Evolutionary conservation across 148 eudicot genomes (phyloP).

Genomic region (Amaranthus cruentus): DNA sequence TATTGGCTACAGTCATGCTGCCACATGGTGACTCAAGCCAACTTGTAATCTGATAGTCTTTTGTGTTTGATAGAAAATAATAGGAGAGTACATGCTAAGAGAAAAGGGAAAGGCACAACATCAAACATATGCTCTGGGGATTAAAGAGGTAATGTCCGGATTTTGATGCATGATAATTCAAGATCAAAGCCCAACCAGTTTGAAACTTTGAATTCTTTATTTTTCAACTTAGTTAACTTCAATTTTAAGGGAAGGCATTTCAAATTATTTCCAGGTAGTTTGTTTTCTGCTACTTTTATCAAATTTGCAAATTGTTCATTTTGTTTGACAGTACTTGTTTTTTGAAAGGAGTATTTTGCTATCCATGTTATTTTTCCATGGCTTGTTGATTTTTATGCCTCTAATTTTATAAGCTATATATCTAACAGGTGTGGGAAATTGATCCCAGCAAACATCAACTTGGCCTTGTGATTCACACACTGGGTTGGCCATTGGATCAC

Average conservation of each 20-base stretch:
- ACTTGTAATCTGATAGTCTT: background rate
- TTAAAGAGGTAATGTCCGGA: conserved; percentile 65
- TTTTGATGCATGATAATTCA: background rate
- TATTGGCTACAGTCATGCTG: background rate
- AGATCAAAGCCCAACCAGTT: background rate
- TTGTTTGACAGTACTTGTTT: background rate
- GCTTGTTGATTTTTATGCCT: conserved; percentile 1
- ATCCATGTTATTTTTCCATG: background rate
- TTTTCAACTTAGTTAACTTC: background rate
- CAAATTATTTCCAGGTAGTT: background rate
- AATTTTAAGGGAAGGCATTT: background rate
- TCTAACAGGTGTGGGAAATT: conserved; percentile 85
- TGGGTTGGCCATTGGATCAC: conserved; percentile 93
- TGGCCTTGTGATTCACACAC: conserved; percentile 81
- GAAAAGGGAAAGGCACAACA: conserved; percentile 80
- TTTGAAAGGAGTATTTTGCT: background rate
- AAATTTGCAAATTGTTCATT: background rate
- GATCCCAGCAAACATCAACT: conserved; percentile 70
- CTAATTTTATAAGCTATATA: conserved; percentile 4
- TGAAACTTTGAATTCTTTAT: background rate
- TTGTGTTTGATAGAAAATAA: conserved; percentile 47
- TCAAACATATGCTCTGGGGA: conserved; percentile 91
- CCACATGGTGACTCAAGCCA: conserved; percentile 13
- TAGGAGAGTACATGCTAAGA: conserved; percentile 62
- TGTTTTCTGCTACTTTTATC: too few species aligned